Evolutionary conservation across 2,329 filamentous ascomycete species (phyloP).

Genomic region (Parafenestella ontariensis): DNA sequence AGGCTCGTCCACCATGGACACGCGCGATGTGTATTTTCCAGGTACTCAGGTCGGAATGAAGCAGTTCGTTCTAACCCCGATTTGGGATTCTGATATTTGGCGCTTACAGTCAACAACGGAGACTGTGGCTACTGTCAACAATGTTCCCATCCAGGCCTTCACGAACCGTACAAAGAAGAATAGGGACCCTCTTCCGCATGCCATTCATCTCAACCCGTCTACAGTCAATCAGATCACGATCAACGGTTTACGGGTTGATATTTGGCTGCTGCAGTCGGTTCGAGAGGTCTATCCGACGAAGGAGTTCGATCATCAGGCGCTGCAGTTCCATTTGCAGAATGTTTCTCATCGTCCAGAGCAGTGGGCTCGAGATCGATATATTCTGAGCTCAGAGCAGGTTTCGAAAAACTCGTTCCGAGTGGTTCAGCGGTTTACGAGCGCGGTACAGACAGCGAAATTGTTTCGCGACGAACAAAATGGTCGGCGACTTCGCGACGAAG

Average conservation of each 20-base stretch:
- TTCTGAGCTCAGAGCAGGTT: conserved; percentile 4
- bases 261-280: conserved; percentile 20
- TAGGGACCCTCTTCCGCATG: conserved; percentile 1
- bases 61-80: conserved; percentile 11
- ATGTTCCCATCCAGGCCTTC: conserved; percentile 14
- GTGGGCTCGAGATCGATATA: conserved; percentile 13
- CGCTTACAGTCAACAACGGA: conserved; percentile 13
- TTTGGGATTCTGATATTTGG: conserved; percentile 11
- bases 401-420: conserved; percentile 13
- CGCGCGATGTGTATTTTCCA: conserved; percentile 23
- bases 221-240: conserved; percentile 9
- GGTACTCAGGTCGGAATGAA: conserved; percentile 4
- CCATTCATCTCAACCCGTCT: conserved; percentile 13
- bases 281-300: conserved; percentile 2
- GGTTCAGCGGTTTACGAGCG: conserved; percentile 20
- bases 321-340: conserved; percentile 5
- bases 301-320: not conserved
- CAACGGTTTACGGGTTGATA: conserved; percentile 11
- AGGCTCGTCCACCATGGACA: not conserved
- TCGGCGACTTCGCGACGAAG: conserved; percentile 9
- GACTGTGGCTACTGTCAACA: conserved; percentile 17
- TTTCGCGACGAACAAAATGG: conserved; percentile 1
- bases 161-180: conserved; percentile 7
- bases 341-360: conserved; percentile 7
- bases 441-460: conserved; percentile 17